These are phyloP conservation scores for Teunomyces aglyptinius DNA, from an alignment of 805 yeast species.

Conservation along the genomic window DNA sequence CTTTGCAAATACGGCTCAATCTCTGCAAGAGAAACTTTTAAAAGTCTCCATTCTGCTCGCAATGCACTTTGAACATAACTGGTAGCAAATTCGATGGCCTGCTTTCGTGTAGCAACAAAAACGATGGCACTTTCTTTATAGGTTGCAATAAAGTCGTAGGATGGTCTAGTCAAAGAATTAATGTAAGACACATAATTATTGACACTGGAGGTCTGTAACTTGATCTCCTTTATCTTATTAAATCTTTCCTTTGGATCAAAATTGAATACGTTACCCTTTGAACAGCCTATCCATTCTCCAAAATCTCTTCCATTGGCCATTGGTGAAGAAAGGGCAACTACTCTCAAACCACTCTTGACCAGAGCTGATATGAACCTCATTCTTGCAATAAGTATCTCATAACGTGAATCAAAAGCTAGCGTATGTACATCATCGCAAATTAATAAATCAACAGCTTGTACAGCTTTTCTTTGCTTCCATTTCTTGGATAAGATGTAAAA, in stretches of 20 bases:
- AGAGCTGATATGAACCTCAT: conserved; percentile 69
- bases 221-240: conserved; percentile 55
- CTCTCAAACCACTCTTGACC: conserved; percentile 52
- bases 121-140: conserved; percentile 33
- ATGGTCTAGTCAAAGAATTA: conserved; percentile 49
- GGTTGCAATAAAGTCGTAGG: conserved; percentile 37
- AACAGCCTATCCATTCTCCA: conserved; percentile 83
- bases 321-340: conserved; percentile 70
- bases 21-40: conserved; percentile 37
- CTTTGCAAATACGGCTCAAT: conserved; percentile 41
- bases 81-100: conserved; percentile 51
- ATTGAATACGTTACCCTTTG: conserved; percentile 60
- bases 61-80: conserved; percentile 41
- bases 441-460: conserved; percentile 65
- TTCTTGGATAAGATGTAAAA: conserved; percentile 71
- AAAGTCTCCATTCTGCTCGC: conserved; percentile 37
- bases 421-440: conserved; percentile 73
- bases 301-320: conserved; percentile 74
- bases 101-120: conserved; percentile 57
- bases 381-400: conserved; percentile 71
- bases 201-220: conserved; percentile 45
- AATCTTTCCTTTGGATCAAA: conserved; percentile 64
- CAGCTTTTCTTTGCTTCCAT: conserved; percentile 76
- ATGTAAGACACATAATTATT: conserved; percentile 53
- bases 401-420: conserved; percentile 59